Base-by-base conservation (phyloP, 805 yeast genomes). In the Starmera pachycereana region DNA sequence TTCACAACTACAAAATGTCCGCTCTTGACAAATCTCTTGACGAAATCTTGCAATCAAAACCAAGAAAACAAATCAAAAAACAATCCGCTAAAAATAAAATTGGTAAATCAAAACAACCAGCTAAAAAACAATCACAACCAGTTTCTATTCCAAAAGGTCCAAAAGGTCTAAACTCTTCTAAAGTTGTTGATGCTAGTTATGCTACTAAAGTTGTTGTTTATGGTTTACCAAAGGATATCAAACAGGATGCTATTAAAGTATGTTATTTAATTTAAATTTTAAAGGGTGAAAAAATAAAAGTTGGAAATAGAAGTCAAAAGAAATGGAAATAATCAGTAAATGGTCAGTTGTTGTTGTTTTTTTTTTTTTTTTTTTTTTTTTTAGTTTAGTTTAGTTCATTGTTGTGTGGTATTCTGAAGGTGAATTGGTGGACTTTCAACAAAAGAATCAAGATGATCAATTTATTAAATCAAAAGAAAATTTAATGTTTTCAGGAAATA, bases 11-110 rank as follows among this genome's bases (percentile, higher is more conserved):
- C 39, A 43, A 84, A 89, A 81, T 94, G 60, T 72, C 81, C 48
- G 73, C 83, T 55, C 75, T 90, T 67, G 96, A 90, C 68, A 83
- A 85, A 69, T 86, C 97, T 37, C 77, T 90, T 58, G 98, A 90
- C 69, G 97, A 88, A 54, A 90, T 90, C 62, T 84, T 90, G 58
- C 76, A 95, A 44, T 65, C 84, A 47, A 61, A 68, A 52, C 66
- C 63, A 56, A 69, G 66, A 56, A 64, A 52, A 46, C 56, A 53
- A 45, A 52, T 52, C 43, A 58, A 61, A 48, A 57, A 54, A 42
- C 56, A 47, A 41, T 44, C 33, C 14, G 40, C 46, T 28, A 50
- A 44, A 39, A 39, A 54, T 43, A 62, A 63, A 43, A 66, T 61
- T 34, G 68, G 69, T 40, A 57, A 51, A 41, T 46, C 55, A 33